Base-by-base conservation (phyloP, 148 eudicot genomes). In the Rhododendron williamsianum region DNA sequence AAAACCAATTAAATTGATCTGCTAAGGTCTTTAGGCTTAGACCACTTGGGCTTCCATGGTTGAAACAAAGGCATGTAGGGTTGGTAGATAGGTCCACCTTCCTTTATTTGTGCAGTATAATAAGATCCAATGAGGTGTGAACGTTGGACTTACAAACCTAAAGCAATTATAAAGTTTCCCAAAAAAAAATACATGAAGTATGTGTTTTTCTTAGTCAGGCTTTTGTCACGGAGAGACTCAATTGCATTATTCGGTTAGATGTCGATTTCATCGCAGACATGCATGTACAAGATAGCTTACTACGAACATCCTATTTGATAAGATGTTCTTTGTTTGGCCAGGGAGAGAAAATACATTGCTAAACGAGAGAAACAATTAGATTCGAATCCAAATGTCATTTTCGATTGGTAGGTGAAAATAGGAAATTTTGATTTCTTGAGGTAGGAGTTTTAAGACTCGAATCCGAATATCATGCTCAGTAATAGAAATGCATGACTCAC, bases 31-130 rank as follows among this genome's bases (percentile, higher is more conserved):
- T 80, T 33, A 4, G 13, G 65, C 43, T 80, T 33, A n/a, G 82
- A 52, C 82, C 82, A 51, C 82, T 80, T 80, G 63, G 65, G 82
- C 23, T 58, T 49, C 38, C 25, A 23, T 30, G 13, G 74, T 82
- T 82, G 84, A 60, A 82, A 60, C n/a, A 71, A 12, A 58, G 33
- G 84, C 33, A 38, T 23, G 45, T 38, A 12, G 73, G 35, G 84
- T 82, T 4, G 84, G 45, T 82, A 13, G 23, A 58, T 82, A 60
- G 84, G 74, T 82, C 74, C 74, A 60, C 84, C 74, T 3, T 82
- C 52, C 51, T 82, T 6, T 38, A 36, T 19, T 23, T 82, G 52
- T 49, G 21, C 25, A 48, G 6, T 46, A 9, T 51, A 19, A 30
- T 71, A n/a, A 9, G 21, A 7, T 19, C 30, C 49, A 10, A 7